phyloP scores from a whole-genome alignment of 441 rosid genomes.

The Brassica balearica region DNA sequence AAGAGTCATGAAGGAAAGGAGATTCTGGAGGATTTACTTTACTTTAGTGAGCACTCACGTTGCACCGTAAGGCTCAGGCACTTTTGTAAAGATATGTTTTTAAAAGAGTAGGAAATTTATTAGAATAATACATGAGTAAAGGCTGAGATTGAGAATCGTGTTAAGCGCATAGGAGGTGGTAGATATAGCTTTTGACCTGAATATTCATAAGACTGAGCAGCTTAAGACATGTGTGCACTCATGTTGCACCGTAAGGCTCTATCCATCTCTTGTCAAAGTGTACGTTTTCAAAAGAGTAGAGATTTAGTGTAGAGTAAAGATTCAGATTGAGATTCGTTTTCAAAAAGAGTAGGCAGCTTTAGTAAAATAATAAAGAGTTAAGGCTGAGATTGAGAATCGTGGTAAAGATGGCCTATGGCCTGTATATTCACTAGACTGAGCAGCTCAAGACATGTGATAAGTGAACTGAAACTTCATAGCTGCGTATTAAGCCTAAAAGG shows the following conservation, averaged over 20 bases:
- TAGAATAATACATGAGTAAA: not conserved
- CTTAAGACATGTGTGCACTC: no score
- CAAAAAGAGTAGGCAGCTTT: no score
- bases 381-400: conserved; percentile 16
- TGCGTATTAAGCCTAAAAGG: no score
- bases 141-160: conserved; percentile 5
- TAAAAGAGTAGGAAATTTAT: not conserved
- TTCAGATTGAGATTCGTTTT: no score
- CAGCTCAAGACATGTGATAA: conserved; percentile 17
- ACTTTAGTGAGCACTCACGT: conserved; percentile 75
- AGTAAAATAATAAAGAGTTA: not conserved
- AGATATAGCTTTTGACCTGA: conserved; percentile 6
- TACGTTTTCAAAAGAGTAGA: not conserved
- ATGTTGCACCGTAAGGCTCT: no score
- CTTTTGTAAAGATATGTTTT: not conserved
- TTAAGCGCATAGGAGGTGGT: not conserved
- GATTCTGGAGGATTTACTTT: conserved; percentile 77
- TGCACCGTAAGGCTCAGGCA: conserved; percentile 58
- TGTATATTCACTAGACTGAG: conserved; percentile 3
- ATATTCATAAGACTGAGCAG: not conserved
- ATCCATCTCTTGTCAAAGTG: no score
- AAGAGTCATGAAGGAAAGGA: conserved; percentile 69
- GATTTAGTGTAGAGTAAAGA: not conserved
- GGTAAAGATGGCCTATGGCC: conserved; percentile 10
- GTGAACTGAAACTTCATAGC: conserved; percentile 5